A percentile compares a stretch with the other conserved stretches of the same genome.
phyloP scores from a whole-genome alignment of 2,329 filamentous ascomycete genomes.

The Xylariales sp. region DNA sequence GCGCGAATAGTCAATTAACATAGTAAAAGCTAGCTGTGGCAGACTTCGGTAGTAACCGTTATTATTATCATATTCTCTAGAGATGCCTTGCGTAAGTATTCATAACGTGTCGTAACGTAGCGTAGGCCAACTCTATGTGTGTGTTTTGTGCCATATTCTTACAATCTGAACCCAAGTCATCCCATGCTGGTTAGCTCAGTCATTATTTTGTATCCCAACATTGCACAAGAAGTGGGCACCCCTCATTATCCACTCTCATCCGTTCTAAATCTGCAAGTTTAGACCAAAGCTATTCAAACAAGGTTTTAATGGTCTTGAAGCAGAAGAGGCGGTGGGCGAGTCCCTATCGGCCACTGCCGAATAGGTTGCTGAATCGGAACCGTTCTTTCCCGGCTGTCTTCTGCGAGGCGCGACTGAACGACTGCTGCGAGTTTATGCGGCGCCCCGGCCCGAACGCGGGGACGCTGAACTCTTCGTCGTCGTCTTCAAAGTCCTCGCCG shows the following conservation, averaged over 20 bases:
- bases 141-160: conserved; percentile 2
- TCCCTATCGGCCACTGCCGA: conserved; percentile 29
- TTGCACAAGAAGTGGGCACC: not conserved
- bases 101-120: conserved; percentile 10
- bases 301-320: not conserved
- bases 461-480: conserved; percentile 44
- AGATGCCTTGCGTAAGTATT: not conserved
- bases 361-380: conserved; percentile 48
- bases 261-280: not conserved
- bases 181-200: not conserved
- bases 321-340: not conserved
- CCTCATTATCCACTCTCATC: not conserved
- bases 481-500: conserved; percentile 34
- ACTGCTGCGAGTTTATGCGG: conserved; percentile 50
- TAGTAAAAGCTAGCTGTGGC: not conserved
- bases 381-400: conserved; percentile 45
- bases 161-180: conserved; percentile 12
- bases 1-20: not conserved
- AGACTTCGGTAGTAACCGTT: not conserved
- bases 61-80: conserved; percentile 16
- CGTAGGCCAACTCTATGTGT: conserved; percentile 12
- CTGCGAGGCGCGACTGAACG: conserved; percentile 48
- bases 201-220: not conserved
- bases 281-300: not conserved
- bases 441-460: conserved; percentile 42